These are phyloP conservation scores for Phytophthora tentaculata DNA, from an alignment of 352 stramenopile genomes.

Conservation along the genomic window DNA sequence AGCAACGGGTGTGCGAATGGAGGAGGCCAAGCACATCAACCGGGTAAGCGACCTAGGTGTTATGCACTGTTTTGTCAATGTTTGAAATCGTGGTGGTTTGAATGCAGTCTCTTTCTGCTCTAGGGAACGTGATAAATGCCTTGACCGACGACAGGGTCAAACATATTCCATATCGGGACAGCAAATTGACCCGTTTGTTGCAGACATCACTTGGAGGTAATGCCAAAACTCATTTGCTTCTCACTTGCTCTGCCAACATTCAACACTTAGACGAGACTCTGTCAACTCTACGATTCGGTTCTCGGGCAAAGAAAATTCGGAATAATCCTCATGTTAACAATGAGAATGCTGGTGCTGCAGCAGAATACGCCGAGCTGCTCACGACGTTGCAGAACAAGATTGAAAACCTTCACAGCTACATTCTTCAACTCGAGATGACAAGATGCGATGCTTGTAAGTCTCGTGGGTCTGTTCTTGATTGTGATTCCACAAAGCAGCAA, in stretches of 20 bases:
- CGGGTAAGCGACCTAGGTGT: constrained; percentile 29
- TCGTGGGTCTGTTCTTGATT: neutral
- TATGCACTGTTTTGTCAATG: neutral
- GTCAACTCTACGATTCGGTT: constrained; percentile 91
- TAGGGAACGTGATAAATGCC: constrained; percentile 77
- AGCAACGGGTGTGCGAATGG: constrained; percentile 55
- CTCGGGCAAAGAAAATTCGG: constrained; percentile 84
- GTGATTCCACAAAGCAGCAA: neutral
- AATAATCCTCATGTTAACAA: constrained; percentile 81
- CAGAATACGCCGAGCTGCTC: constrained; percentile 45
- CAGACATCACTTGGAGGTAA: constrained; percentile 89
- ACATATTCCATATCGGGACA: constrained; percentile 86
- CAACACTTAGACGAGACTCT: constrained; percentile 73
- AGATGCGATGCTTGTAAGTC: constrained; percentile 24
- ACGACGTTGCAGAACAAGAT: constrained; percentile 63
- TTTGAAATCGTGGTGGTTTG: neutral
- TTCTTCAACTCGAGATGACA: constrained; percentile 49
- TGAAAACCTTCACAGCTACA: constrained; percentile 63
- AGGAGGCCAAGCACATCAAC: constrained; percentile 84
- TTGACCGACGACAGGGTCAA: constrained; percentile 48
- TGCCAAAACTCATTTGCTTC: constrained; percentile 86
- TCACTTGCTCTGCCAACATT: constrained; percentile 54
- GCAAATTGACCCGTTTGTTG: constrained; percentile 89
- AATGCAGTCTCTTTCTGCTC: constrained; percentile 66
- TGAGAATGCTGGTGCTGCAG: constrained; percentile 32